These are phyloP conservation scores for Phialophora expanda DNA, from an alignment of 2,329 filamentous ascomycete genomes.

Conservation along the genomic window DNA sequence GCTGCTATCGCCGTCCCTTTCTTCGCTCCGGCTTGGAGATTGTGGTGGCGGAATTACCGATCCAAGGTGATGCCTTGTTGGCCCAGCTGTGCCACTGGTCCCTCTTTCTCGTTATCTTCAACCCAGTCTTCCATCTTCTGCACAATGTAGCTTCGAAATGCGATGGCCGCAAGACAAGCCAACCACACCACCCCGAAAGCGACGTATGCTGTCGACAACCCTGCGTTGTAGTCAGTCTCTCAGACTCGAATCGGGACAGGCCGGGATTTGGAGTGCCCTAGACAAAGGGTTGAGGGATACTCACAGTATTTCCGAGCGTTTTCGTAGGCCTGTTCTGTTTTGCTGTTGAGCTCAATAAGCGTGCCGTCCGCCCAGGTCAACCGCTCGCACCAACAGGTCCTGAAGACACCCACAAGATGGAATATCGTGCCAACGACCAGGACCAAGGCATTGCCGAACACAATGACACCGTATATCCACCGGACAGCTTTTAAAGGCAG, in stretches of 20 bases:
- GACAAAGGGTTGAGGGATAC: no score
- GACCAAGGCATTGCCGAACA: slow-evolving; percentile 9
- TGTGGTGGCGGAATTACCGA: slow-evolving; percentile 34
- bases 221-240: no score
- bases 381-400: slow-evolving; percentile 10
- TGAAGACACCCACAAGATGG: slow-evolving; percentile 10
- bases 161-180: slow-evolving; percentile 6
- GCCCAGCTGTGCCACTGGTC: slow-evolving; percentile 46
- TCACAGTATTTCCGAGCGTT: slow-evolving; percentile 4
- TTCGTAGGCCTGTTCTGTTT: slow-evolving; percentile 1
- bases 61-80: slow-evolving; percentile 43
- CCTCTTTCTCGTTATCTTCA: background rate
- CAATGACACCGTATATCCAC: background rate
- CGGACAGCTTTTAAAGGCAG: background rate
- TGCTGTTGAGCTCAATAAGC: slow-evolving; percentile 9
- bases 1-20: slow-evolving; percentile 41
- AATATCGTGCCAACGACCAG: slow-evolving; percentile 12
- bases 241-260: no score
- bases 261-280: no score
- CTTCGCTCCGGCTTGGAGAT: slow-evolving; percentile 15
- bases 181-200: slow-evolving; percentile 16
- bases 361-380: background rate
- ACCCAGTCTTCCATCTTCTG: background rate
- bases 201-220: slow-evolving; percentile 2
- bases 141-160: slow-evolving; percentile 10